Evolutionary conservation across 805 yeast species (phyloP).

Genomic region (Candida koratica): DNA sequence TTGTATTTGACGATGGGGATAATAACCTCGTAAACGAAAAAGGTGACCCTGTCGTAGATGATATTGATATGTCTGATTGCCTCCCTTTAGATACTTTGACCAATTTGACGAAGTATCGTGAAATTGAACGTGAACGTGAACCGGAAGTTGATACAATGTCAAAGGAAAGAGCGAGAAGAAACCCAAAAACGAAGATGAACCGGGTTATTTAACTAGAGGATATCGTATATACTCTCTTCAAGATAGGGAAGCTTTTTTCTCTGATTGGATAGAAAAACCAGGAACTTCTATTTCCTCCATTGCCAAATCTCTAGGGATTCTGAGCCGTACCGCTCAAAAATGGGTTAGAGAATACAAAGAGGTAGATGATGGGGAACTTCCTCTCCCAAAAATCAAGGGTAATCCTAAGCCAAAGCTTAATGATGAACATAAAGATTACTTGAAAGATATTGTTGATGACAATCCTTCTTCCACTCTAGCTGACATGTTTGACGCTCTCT

Average conservation of each 20-base stretch:
- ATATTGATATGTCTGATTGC: too few relatives aligned
- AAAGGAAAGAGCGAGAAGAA: slow-evolving; percentile 1
- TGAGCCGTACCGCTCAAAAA: too few relatives aligned
- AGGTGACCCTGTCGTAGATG: slow-evolving; percentile 8
- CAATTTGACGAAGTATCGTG: too few relatives aligned
- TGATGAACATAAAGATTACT: slow-evolving; percentile 7
- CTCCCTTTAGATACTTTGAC: slow-evolving; percentile 8
- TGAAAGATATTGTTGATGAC: slow-evolving; percentile 1
- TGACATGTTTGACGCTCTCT: too few relatives aligned
- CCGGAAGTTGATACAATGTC: slow-evolving; percentile 5
- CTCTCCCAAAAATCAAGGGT: slow-evolving; percentile 8
- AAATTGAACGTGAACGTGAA: slow-evolving; percentile 10
- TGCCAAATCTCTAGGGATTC: too few relatives aligned
- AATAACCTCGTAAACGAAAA: slow-evolving; percentile 10
- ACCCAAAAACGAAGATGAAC: slow-evolving; percentile 8
- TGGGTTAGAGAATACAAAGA: slow-evolving; percentile 10
- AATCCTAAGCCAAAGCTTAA: slow-evolving; percentile 6
- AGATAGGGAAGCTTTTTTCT: slow-evolving; percentile 6
- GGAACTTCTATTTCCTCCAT: slow-evolving; percentile 6
- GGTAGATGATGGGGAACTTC: slow-evolving; percentile 7
- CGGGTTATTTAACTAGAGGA: slow-evolving; percentile 5
- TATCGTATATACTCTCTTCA: slow-evolving; percentile 9
- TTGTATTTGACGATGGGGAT: slow-evolving; percentile 12
- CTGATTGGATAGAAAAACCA: slow-evolving; percentile 9
- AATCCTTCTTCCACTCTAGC: slow-evolving; percentile 8